Evolutionary conservation across 2,329 filamentous ascomycete species (phyloP), one percentile per base, ranked within the genome.

Genomic region (Exophiala calicioides): DNA sequence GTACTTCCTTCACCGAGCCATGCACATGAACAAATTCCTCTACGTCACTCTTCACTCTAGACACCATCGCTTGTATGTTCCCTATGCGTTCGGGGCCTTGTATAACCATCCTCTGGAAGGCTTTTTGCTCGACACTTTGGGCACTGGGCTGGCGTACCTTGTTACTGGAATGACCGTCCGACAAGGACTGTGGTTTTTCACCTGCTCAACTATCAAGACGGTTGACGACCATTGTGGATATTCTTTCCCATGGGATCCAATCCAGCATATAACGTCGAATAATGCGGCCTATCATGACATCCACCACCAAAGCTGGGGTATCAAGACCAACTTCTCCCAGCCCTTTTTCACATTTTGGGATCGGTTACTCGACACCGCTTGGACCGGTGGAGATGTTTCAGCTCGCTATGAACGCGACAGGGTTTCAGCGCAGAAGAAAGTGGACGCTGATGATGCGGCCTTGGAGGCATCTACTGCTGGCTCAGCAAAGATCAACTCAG

Each of bases 181-280:
- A 43, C 88, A 95, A 68, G 86, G 84, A 59, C 90, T 95, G 74
- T 80, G 81, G 68, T 96, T 96, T 75, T 97, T 95, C 69, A 84
- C 85, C 39, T 79, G 82, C 66, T 91, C 87, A 23, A 94, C 88
- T 5, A 82, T 96, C 75, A 98, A 98, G 76, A 97, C 93, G 0
- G 89, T 97, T 19, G 90, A 96, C 63, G 93, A 98, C 65, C 93
- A 98, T 72, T 96, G 91, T 68, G 93, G 93, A 56, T 98, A 97
- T 65, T 78, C 82, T n/a, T 84, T 98, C 52, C 93, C 93, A 1
- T 97, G 86, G 82, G 93, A 98, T 67, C 91, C 91, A 2, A 75
- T 97, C 43, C 90, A 96, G 75, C 84, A 86, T 64, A 77, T 97
- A 52, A 95, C 90, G 33, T 86, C 86, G 66, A 97, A 98, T 76